Evolutionary conservation across 352 stramenopile species (phyloP), one percentile per base, ranked within the genome.

Genomic region (Peronosclerospora sorghi): DNA sequence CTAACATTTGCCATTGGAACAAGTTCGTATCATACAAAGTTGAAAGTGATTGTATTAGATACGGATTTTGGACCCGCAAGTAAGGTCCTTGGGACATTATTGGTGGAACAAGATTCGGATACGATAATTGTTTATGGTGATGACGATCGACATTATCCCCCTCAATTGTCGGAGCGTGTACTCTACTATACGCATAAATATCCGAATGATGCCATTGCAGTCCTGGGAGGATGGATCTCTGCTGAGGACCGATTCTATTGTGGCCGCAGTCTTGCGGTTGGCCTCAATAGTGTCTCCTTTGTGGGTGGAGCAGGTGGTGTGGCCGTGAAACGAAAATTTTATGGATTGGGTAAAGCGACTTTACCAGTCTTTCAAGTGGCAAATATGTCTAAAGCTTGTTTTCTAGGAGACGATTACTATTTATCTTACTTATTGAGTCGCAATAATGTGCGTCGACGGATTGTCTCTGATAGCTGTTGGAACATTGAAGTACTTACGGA

Each of bases 81-180:
- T 24, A 81, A 80, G 54, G 54, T 77, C 20, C 56, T 76, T 10
- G 68, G 68, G 8, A 63, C 61, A 9, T 27, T 79, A 20, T 46
- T 79, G 29, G 59, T 74, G 8, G 68, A 79, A 40, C 61, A 72
- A 18, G 68, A 79, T 15, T 56, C 64, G 1, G 61, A 79, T n/a
- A 76, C 68, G 0, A 58, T 79, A n/a, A 73, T 79, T 43, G 64
- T 79, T 1, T 79, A 79, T 24, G 68, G 68, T 2, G 68, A 79
- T 35, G 62, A 79, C 35, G 68, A 79, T 24, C 62, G 64, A 3
- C 12, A 65, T 2, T 73, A 75, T 34, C 61, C 61, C 1, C 34
- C 44, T 3, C 57, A 79, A 27, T 32, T 79, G 2, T 60, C 54
- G n/a, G 58, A 65, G 24, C 61, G 68, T 8, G 51, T 50, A 3